phyloP scores from a whole-genome alignment of 371 early-diverging fungal genomes.

The Sporodiniella umbellata region DNA sequence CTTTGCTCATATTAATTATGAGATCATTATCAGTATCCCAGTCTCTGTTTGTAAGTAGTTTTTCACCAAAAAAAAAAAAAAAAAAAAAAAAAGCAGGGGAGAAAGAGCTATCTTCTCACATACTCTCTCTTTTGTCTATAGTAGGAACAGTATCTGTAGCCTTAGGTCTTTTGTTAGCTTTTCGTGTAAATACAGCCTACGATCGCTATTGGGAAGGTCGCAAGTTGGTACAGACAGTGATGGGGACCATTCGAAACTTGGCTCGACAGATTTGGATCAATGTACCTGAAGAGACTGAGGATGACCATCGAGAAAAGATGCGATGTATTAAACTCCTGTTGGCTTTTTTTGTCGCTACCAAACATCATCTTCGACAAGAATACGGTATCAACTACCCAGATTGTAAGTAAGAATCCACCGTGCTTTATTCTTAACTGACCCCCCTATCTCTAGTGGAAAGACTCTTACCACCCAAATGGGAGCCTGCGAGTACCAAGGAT shows the following conservation, averaged over 20 bases:
- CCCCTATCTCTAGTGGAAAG: constrained; percentile 44
- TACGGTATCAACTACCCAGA: constrained; percentile 54
- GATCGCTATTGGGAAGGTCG: constrained; percentile 78
- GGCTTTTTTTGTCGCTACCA: constrained; percentile 66
- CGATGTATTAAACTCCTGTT: constrained; percentile 69
- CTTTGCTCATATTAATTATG: constrained; percentile 20
- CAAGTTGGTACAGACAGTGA: constrained; percentile 58
- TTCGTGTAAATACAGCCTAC: constrained; percentile 79
- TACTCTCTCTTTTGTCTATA: constrained; percentile 8
- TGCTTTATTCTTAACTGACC: too few relatives aligned
- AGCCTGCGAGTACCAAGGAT: constrained; percentile 13
- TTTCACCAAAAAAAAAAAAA: neutral
- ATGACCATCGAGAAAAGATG: constrained; percentile 61
- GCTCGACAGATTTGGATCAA: constrained; percentile 67
- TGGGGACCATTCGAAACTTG: constrained; percentile 56
- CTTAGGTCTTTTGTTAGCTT: constrained; percentile 71
- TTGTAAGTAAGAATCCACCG: constrained; percentile 25
- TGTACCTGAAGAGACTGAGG: constrained; percentile 41
- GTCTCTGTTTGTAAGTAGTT: constrained; percentile 36
- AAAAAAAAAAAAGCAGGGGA: neutral
- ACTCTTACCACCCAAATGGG: constrained; percentile 43
- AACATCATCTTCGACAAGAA: constrained; percentile 73
- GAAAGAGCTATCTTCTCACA: too few relatives aligned
- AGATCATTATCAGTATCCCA: constrained; percentile 27
- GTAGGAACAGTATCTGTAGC: constrained; percentile 60